phyloP scores from a whole-genome alignment of 2,329 filamentous ascomycete species.

The Magnaporthales sp. region DNA sequence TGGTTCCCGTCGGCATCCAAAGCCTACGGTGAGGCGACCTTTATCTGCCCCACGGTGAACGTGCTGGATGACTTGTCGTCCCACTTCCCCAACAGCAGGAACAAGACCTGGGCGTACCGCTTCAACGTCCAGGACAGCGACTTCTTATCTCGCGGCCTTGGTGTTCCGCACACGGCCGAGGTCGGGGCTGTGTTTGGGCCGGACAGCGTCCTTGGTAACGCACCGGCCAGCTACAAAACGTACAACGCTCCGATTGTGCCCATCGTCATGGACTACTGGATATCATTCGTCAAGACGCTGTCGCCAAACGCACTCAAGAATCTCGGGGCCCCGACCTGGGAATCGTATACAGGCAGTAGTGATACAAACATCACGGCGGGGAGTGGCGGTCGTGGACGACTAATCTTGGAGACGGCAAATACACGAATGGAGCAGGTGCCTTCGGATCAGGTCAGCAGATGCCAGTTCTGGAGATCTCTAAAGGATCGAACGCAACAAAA shows the following conservation, averaged over 20 bases:
- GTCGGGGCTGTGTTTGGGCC: conserved; percentile 40
- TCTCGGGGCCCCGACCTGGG: conserved; percentile 30
- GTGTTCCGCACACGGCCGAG: conserved; percentile 40
- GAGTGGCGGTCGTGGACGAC: conserved; percentile 18
- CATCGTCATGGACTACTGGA: conserved; percentile 39
- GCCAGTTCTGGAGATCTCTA: conserved; percentile 31
- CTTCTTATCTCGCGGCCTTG: conserved; percentile 27
- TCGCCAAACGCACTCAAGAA: conserved; percentile 32
- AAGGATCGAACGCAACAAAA: conserved; percentile 24
- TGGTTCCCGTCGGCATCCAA: conserved; percentile 34
- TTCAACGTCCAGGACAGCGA: conserved; percentile 36
- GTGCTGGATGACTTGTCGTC: conserved; percentile 25
- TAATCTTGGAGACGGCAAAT: conserved; percentile 30
- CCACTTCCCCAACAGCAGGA: not conserved
- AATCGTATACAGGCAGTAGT: conserved; percentile 27
- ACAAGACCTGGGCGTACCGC: conserved; percentile 33
- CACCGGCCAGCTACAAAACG: conserved; percentile 28
- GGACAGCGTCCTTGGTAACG: conserved; percentile 21
- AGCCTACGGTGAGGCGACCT: conserved; percentile 37
- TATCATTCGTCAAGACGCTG: conserved; percentile 36
- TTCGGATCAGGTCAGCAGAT: conserved; percentile 25
- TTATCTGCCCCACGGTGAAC: conserved; percentile 32
- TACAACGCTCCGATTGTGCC: conserved; percentile 36
- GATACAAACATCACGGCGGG: conserved; percentile 9
- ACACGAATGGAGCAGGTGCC: conserved; percentile 30